Percentiles rank a stretch among this genome's conserved stretches.
These are phyloP conservation scores for Termitomyces sp. DNA, from an alignment of 768 basidiomycete species.

Conservation along the genomic window DNA sequence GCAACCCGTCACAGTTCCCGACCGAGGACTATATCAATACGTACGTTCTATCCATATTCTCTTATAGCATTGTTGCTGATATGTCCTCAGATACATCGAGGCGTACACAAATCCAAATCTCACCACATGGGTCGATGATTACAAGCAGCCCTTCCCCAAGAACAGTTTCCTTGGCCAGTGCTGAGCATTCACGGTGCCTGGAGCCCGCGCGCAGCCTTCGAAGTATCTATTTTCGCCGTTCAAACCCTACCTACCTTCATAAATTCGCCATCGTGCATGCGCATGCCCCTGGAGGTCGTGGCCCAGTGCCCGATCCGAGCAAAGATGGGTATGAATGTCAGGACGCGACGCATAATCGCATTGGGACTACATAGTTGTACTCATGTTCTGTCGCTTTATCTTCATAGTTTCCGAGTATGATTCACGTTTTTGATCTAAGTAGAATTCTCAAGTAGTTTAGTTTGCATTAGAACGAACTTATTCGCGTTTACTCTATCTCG, in stretches of 20 bases:
- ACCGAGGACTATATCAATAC: slow-evolving; percentile 67
- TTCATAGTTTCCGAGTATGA: neutral
- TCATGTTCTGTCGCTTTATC: neutral
- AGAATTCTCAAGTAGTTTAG: slow-evolving; percentile 9
- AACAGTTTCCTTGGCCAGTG: slow-evolving; percentile 42
- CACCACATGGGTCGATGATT: slow-evolving; percentile 48
- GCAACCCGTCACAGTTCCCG: slow-evolving; percentile 60
- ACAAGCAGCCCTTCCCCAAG: slow-evolving; percentile 53
- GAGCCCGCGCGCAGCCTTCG: neutral
- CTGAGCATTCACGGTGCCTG: slow-evolving; percentile 13
- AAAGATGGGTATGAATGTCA: slow-evolving; percentile 2
- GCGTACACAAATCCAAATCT: slow-evolving; percentile 69
- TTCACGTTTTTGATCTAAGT: neutral
- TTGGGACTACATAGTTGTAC: neutral
- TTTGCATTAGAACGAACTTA: slow-evolving; percentile 1
- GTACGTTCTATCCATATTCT: slow-evolving; percentile 25
- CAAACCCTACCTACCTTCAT: neutral
- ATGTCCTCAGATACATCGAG: slow-evolving; percentile 41
- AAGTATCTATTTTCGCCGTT: neutral
- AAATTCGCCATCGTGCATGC: neutral
- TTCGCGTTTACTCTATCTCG: neutral
- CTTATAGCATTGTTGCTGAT: neutral
- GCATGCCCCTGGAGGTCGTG: neutral
- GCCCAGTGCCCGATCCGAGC: slow-evolving; percentile 8
- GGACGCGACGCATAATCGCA: neutral